phyloP scores from a whole-genome alignment of 805 yeast species.

The Sugiyamaella chiloensis region DNA sequence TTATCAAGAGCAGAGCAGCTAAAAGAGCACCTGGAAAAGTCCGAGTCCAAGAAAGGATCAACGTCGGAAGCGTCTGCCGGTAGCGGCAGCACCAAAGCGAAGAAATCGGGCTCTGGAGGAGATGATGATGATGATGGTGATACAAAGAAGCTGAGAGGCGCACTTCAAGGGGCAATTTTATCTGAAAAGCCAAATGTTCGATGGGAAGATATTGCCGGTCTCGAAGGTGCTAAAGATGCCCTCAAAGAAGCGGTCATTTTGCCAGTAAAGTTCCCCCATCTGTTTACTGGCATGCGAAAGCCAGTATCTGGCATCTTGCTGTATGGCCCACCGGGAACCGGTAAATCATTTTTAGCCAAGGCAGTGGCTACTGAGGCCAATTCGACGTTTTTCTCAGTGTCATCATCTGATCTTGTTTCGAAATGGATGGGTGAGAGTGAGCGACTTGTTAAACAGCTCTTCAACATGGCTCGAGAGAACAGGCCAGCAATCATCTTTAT shows the following conservation, averaged over 20 bases:
- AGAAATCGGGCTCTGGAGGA: constrained; percentile 46
- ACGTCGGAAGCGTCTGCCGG: constrained; percentile 54
- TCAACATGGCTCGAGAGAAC: constrained; percentile 93
- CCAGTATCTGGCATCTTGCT: constrained; percentile 88
- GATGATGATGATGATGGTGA: constrained; percentile 72
- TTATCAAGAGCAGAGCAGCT: constrained; percentile 89
- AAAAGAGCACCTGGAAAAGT: constrained; percentile 79
- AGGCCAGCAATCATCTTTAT: constrained; percentile 95
- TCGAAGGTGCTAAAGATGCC: constrained; percentile 93
- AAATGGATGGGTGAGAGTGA: constrained; percentile 99
- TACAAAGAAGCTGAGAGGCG: constrained; percentile 84
- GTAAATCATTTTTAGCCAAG: constrained; percentile 93
- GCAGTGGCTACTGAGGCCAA: constrained; percentile 99
- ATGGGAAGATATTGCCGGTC: constrained; percentile 96
- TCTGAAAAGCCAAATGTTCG: constrained; percentile 88
- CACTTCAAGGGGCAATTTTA: constrained; percentile 86
- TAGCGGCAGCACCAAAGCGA: constrained; percentile 53
- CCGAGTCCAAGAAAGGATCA: constrained; percentile 43
- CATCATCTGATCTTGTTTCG: constrained; percentile 93
- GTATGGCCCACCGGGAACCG: constrained; percentile 96
- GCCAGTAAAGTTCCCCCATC: constrained; percentile 94
- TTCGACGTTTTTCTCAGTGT: constrained; percentile 92
- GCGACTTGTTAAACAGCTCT: constrained; percentile 89
- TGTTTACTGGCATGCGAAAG: constrained; percentile 90
- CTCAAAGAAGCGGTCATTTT: constrained; percentile 94